Evolutionary conservation across 2,329 filamentous ascomycete genomes (phyloP).

Genomic region (Colletotrichum euphorbiae): DNA sequence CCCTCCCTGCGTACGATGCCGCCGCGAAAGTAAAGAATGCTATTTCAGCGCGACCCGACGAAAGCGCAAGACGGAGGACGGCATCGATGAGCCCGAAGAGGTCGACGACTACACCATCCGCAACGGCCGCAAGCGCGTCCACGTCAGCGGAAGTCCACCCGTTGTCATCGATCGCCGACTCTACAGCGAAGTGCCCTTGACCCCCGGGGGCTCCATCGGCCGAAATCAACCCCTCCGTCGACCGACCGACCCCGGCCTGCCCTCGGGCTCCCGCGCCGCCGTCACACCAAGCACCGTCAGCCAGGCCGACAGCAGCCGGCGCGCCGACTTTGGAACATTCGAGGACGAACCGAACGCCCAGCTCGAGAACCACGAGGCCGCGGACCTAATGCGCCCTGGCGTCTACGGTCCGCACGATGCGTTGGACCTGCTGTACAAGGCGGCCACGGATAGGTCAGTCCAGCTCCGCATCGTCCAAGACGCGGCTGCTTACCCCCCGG

Average conservation of each 20-base stretch:
- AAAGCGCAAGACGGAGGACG: constrained; percentile 83
- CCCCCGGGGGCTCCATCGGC: constrained; percentile 74
- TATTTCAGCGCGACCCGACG: constrained; percentile 95
- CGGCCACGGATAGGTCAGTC: constrained; percentile 73
- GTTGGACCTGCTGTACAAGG: constrained; percentile 90
- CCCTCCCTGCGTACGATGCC: constrained; percentile 92
- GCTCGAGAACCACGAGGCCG: constrained; percentile 73
- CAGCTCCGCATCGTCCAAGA: constrained; percentile 35
- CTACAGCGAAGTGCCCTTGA: constrained; percentile 69
- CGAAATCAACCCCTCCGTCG: constrained; percentile 74
- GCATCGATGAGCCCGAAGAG: constrained; percentile 55
- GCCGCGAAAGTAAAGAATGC: constrained; percentile 95
- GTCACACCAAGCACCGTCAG: constrained; percentile 49
- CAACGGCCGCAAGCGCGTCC: constrained; percentile 78
- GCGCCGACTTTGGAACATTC: constrained; percentile 50
- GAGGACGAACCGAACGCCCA: constrained; percentile 70
- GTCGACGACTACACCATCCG: constrained; percentile 76
- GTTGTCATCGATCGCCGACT: constrained; percentile 56
- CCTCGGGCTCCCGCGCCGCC: constrained; percentile 41
- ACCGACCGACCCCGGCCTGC: constrained; percentile 57
- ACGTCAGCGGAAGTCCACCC: constrained; percentile 59
- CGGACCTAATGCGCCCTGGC: constrained; percentile 73
- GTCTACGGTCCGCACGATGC: constrained; percentile 95
- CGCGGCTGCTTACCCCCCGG: constrained; percentile 37
- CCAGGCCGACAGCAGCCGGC: constrained; percentile 44